phyloP scores from a whole-genome alignment of 345 rosid species.

The Gossypium mustelinum region DNA sequence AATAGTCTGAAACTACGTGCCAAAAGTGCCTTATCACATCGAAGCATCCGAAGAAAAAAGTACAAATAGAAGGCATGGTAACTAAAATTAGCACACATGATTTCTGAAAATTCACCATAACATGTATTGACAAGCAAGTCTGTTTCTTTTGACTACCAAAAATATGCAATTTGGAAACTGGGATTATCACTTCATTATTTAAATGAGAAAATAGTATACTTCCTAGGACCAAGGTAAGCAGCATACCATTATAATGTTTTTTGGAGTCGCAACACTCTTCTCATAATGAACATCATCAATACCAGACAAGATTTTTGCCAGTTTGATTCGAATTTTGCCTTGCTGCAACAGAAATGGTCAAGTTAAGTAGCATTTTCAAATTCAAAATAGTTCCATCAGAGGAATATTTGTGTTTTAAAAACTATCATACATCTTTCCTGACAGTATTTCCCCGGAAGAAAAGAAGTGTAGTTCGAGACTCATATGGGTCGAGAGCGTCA shows the following conservation, averaged over 20 bases:
- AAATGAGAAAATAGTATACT: neutral
- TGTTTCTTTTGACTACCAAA: neutral
- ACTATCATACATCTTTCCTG: constrained; percentile 76
- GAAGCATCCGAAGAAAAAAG: neutral
- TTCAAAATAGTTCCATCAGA: constrained; percentile 6
- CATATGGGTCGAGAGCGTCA: constrained; percentile 54
- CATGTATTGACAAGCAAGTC: neutral
- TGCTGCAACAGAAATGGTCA: constrained; percentile 39
- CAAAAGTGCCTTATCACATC: neutral
- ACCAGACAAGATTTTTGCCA: constrained; percentile 62
- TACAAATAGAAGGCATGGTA: neutral
- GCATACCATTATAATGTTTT: constrained; percentile 65
- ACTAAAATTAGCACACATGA: neutral
- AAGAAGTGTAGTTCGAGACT: constrained; percentile 67
- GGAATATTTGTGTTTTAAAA: constrained; percentile 4
- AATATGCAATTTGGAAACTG: neutral
- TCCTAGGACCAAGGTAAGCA: neutral
- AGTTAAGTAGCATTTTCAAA: constrained; percentile 11
- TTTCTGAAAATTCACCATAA: neutral
- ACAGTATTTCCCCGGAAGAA: constrained; percentile 87
- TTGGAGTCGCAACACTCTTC: constrained; percentile 55
- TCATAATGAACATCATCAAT: constrained; percentile 70
- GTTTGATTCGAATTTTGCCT: constrained; percentile 74
- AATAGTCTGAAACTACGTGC: neutral
- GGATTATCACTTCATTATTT: neutral